Conservation (phyloP, 805 yeast species). For the Cephaloascus albidus region DNA sequence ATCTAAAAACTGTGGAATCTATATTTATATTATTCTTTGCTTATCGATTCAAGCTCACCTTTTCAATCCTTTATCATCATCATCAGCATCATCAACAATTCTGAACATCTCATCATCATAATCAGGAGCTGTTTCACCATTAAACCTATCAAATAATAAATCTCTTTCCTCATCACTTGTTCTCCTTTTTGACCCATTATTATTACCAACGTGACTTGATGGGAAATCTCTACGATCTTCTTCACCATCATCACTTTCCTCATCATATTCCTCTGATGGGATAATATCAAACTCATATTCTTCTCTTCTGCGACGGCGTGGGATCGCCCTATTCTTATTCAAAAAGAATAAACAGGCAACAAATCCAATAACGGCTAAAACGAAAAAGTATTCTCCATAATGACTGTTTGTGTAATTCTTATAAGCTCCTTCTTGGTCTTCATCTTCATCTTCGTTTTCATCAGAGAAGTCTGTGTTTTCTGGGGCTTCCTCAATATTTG, state of each 20-base stretch:
- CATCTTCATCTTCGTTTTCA: slow-evolving; percentile 11
- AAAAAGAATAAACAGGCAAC: slow-evolving; percentile 31
- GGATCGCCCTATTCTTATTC: slow-evolving; percentile 29
- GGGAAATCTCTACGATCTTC: slow-evolving; percentile 4
- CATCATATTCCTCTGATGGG: slow-evolving; percentile 44
- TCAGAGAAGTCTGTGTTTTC: slow-evolving; percentile 7
- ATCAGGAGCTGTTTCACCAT: slow-evolving; percentile 25
- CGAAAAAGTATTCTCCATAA: slow-evolving; percentile 54
- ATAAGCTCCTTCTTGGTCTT: slow-evolving; percentile 23
- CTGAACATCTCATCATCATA: slow-evolving; percentile 27
- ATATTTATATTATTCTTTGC: no score
- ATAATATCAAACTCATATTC: slow-evolving; percentile 72
- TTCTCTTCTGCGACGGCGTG: slow-evolving; percentile 55
- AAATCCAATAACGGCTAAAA: slow-evolving; percentile 52
- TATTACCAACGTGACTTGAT: slow-evolving; percentile 2
- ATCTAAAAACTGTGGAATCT: no score
- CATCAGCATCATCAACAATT: slow-evolving; percentile 30
- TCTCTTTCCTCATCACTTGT: slow-evolving; percentile 26
- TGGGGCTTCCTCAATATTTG: slow-evolving; percentile 8
- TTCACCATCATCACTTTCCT: slow-evolving; percentile 13
- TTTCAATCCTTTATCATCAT: no score
- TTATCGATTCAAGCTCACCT: no score
- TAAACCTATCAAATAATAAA: slow-evolving; percentile 28
- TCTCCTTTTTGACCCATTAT: slow-evolving; percentile 7
- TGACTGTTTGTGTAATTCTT: slow-evolving; percentile 28